These are phyloP conservation scores for Phytomonas francai DNA, from an alignment of 208 protist species.

Conservation along the genomic window DNA sequence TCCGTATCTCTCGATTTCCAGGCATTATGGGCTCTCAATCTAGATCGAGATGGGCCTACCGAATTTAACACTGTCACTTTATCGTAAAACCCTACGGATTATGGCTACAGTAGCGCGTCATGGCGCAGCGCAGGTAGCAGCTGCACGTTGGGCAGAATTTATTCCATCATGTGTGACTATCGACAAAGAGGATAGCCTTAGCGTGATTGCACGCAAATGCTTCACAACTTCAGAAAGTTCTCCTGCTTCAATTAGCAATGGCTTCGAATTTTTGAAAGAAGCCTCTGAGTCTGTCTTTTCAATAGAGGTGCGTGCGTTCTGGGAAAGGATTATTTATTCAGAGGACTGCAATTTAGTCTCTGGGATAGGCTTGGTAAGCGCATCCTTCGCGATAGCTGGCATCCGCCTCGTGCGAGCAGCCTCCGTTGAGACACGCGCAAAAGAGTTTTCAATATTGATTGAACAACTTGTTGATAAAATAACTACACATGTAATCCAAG, in stretches of 20 bases:
- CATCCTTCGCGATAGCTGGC: constrained; percentile 19
- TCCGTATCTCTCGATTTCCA: neutral
- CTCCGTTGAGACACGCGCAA: constrained; percentile 9
- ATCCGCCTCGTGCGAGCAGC: constrained; percentile 2
- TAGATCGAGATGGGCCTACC: neutral
- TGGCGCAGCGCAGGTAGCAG: neutral
- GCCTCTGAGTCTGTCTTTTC: constrained; percentile 23
- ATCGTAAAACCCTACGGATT: constrained; percentile 16
- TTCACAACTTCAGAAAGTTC: constrained; percentile 20
- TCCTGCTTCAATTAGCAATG: constrained; percentile 17
- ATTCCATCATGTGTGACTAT: constrained; percentile 23
- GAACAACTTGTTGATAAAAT: constrained; percentile 16
- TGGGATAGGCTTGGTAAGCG: constrained; percentile 33
- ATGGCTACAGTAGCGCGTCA: neutral
- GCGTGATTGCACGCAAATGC: constrained; percentile 19
- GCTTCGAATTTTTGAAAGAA: constrained; percentile 49
- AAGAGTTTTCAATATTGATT: constrained; percentile 16
- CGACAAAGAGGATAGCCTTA: constrained; percentile 13
- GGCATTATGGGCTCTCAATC: constrained; percentile 1
- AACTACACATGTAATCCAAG: constrained; percentile 9
- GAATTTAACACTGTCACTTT: constrained; percentile 17
- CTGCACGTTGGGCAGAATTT: constrained; percentile 32
- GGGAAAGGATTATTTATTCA: constrained; percentile 19
- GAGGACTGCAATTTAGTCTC: constrained; percentile 31
- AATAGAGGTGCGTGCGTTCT: constrained; percentile 37